These are phyloP conservation scores for Rosellinia necatrix DNA, from an alignment of 2,329 filamentous ascomycete genomes.

Conservation along the genomic window DNA sequence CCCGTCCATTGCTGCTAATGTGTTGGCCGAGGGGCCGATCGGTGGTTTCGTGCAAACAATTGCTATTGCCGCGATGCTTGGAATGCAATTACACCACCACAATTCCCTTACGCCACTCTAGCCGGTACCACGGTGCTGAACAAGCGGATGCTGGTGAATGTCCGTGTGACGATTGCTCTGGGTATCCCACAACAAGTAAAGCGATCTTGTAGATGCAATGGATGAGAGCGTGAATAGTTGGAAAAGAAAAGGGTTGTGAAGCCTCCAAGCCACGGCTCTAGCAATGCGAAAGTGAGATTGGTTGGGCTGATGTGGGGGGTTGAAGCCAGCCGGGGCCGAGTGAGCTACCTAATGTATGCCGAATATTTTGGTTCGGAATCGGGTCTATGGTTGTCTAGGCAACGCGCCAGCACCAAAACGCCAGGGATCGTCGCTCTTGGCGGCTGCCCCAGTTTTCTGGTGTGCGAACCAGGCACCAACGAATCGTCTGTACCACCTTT, in stretches of 20 bases:
- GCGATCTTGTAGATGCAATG: not conserved
- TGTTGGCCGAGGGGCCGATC: conserved; percentile 2
- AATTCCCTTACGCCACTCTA: conserved; percentile 1
- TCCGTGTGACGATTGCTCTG: not conserved
- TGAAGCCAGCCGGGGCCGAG: not conserved
- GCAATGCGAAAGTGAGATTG: not conserved
- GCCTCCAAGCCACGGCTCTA: not conserved
- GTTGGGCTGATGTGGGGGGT: conserved; percentile 4
- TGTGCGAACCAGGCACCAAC: not conserved
- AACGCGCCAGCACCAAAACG: conserved; percentile 11
- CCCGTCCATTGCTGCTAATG: conserved; percentile 50
- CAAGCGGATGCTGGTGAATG: conserved; percentile 7
- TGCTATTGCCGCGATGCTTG: conserved; percentile 13
- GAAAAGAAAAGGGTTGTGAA: not conserved
- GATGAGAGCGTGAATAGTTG: not conserved
- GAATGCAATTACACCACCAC: conserved; percentile 20
- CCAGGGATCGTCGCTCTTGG: not conserved
- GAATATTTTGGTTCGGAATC: conserved; percentile 16
- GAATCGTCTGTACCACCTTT: not conserved
- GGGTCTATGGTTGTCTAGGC: conserved; percentile 18
- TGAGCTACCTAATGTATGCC: not conserved
- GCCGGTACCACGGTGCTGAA: not conserved
- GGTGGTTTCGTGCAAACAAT: conserved; percentile 9
- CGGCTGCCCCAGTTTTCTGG: conserved; percentile 9
- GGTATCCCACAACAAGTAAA: too few relatives aligned